Evolutionary conservation across 1,284 basidiomycete species (phyloP), one percentile per base, ranked within the genome.

Genomic region (Ganoderma boninense): DNA sequence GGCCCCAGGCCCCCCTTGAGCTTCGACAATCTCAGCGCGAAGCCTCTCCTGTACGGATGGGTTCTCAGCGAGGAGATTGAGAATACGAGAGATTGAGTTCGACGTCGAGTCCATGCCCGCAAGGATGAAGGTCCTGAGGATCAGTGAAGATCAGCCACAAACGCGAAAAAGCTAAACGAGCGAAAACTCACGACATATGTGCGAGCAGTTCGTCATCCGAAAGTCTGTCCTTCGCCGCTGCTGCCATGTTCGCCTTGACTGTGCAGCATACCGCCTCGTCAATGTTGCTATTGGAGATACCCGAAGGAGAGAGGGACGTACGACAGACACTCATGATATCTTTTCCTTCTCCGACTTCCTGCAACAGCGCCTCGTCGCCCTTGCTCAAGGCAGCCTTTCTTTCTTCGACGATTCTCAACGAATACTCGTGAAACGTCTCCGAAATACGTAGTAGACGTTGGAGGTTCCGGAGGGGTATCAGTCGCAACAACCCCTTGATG

Each of bases 251-350:
- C 13, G 73, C 80, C 42, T 67, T 76, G 14, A 80, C 79, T 75
- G 11, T 68, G n/a, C n/a, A n/a, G 6, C 2, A 7, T n/a, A 10
- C 23, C 1, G 14, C 49, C n/a, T 4, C 49, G 23, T 52, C 14
- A 59, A 8, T 60, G 35, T 44, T 20, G 42, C 13, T 26, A 44
- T 35, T 3, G 10, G 3, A 23, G 49, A 14, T 4, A 16, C 10
- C 23, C 8, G 6, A 16, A 2, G 14, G 52, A 65, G 3, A 26
- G 32, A 18, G 26, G 13, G 70, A 57, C 69, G 46, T 64, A 87
- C 81, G 68, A 1, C 79, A 64, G 26, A 87, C 80, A 65, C 84
- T 86, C 74, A 86, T 82, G 63, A 87, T 78, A 71, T 87, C 86
- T 70, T 83, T 84, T 4, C 83, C 85, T 64, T 81, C 75, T 1